phyloP scores from a whole-genome alignment of 1,284 basidiomycete genomes.

The Polyporus tsugae region DNA sequence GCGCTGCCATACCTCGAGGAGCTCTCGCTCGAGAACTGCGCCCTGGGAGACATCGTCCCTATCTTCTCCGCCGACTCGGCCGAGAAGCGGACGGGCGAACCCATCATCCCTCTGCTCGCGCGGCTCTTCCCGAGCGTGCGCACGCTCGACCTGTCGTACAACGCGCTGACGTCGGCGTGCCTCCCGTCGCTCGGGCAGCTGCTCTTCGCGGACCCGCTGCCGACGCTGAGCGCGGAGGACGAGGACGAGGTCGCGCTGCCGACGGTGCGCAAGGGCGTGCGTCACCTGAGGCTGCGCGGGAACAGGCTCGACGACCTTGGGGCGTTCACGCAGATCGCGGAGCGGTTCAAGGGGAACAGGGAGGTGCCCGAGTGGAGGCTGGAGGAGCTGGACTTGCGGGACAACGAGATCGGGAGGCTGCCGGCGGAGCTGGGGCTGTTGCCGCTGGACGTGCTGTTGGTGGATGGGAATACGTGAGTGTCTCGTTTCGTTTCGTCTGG shows the following conservation, averaged over 20 bases:
- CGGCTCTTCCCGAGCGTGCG: conserved; percentile 73
- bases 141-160: conserved; percentile 79
- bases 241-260: conserved; percentile 8
- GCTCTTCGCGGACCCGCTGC: conserved; percentile 49
- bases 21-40: conserved; percentile 74
- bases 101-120: conserved; percentile 63
- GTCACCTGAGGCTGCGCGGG: conserved; percentile 70
- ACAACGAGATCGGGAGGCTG: conserved; percentile 77
- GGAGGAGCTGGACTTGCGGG: conserved; percentile 80
- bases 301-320: conserved; percentile 69
- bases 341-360: conserved; percentile 69
- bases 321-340: conserved; percentile 65
- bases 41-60: conserved; percentile 62
- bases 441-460: conserved; percentile 79
- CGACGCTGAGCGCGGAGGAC: conserved; percentile 11
- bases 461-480: conserved; percentile 76
- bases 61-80: conserved; percentile 46
- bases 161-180: conserved; percentile 62
- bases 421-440: conserved; percentile 74
- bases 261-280: conserved; percentile 57
- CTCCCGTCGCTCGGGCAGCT: conserved; percentile 58
- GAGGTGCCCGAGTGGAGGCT: conserved; percentile 72
- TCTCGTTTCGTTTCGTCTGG: background rate
- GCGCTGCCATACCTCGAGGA: conserved; percentile 74
- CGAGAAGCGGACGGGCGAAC: conserved; percentile 54